Conservation (phyloP, 768 basidiomycete species). For the Leucocoprinus leucothites region DNA sequence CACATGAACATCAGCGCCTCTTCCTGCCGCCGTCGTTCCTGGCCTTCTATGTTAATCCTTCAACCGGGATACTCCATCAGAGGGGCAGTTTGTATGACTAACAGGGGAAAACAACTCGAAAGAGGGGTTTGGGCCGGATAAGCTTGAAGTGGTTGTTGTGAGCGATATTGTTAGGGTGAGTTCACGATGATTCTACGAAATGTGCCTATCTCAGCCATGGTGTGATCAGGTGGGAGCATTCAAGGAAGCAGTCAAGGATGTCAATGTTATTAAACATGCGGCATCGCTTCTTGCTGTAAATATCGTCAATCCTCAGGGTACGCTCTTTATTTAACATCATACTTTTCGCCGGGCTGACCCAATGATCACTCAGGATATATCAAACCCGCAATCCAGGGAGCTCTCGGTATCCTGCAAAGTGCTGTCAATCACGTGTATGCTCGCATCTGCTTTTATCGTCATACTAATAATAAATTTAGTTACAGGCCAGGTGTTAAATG, state of each 20-base stretch:
- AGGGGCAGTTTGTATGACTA: slow-evolving; percentile 59
- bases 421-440: slow-evolving; percentile 52
- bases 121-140: slow-evolving; percentile 50
- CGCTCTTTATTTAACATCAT: neutral
- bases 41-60: slow-evolving; percentile 31
- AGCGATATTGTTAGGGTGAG: slow-evolving; percentile 54
- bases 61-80: slow-evolving; percentile 61
- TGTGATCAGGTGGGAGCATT: slow-evolving; percentile 57
- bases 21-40: no score
- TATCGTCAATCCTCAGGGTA: slow-evolving; percentile 40
- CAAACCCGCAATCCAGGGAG: slow-evolving; percentile 70
- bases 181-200: no score
- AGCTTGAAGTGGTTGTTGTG: slow-evolving; percentile 66
- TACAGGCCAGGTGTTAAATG: slow-evolving; percentile 51
- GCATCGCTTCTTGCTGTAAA: slow-evolving; percentile 59
- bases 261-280: slow-evolving; percentile 68
- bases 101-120: slow-evolving; percentile 55
- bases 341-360: no score
- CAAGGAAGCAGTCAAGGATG: slow-evolving; percentile 74
- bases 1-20: no score
- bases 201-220: neutral
- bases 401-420: slow-evolving; percentile 57
- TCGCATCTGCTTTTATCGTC: no score
- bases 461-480: no score
- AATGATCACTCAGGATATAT: slow-evolving; percentile 46